Base-by-base conservation (phyloP, 306 rosid species). In the Quillaja saponaria region DNA sequence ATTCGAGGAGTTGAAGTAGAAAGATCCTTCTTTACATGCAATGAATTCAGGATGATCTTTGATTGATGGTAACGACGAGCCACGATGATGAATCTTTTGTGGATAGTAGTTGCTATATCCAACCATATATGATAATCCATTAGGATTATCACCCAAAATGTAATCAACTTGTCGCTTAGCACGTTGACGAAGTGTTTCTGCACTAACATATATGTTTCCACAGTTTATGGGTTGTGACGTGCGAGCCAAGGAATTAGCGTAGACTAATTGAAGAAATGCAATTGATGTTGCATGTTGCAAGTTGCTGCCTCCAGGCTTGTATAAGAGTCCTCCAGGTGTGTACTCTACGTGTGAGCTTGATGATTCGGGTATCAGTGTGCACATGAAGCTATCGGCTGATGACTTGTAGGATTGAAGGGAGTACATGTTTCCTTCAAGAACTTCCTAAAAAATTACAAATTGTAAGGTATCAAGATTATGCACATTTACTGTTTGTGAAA, bases 251-350 rank as follows among this genome's bases (percentile, higher is more conserved):
- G 84, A 86, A 49, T 86, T 76, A 14, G 96, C 85, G 39, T 88
- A 92, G 7, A 90, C 94, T 10, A 92, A 76, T 31, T 78, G 65
- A 46, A 92, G 88, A 77, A 92, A 92, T 11, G 96, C 55, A 25
- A 92, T 86, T 49, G 95, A 75, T 14, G 98, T 82, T 13, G 87
- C 82, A 55, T 91, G 98, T 46, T 92, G 96, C 35, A 92, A 59
- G 49, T 92, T 92, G 95, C 96, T 92, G 52, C 98, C 95, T 1
- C 98, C 96, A 0, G 96, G 95, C 60, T 78, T 84, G 84, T 84
- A 91, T 53, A 91, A 77, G 58, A 91, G 95, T 25, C 96, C 98
- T 6, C 95, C 98, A 1, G 95, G 89, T 31, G 86, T 66, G 87
- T 84, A 92, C 14, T 82, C 82, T 1, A 92, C 86, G 79, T 84